Conservation (phyloP, 352 stramenopile species). For the Phytophthora multivora region DNA sequence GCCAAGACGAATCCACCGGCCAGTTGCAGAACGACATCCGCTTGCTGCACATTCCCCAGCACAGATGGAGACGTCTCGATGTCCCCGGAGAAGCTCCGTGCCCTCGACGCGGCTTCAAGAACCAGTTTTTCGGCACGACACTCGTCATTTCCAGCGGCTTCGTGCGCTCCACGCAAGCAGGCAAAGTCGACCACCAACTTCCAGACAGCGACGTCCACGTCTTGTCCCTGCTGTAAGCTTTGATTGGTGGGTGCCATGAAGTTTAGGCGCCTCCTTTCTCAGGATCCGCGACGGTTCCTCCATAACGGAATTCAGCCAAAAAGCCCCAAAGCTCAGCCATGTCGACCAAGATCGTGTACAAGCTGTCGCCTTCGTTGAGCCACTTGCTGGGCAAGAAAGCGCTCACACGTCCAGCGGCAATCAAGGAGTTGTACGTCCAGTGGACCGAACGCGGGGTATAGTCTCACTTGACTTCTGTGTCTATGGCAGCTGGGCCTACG, state of each 20-base stretch:
- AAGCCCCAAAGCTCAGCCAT: conserved; percentile 5
- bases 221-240: conserved; percentile 27
- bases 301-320: background rate
- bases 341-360: conserved; percentile 53
- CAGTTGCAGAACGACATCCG: conserved; percentile 57
- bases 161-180: conserved; percentile 39
- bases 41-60: conserved; percentile 40
- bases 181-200: conserved; percentile 60
- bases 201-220: conserved; percentile 68
- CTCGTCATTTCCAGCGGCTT: conserved; percentile 80
- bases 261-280: too few species aligned
- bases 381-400: conserved; percentile 68
- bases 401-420: conserved; percentile 64
- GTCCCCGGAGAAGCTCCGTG: conserved; percentile 48
- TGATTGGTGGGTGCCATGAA: too few species aligned
- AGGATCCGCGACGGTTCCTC: background rate
- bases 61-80: conserved; percentile 41
- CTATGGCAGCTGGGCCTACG: conserved; percentile 63
- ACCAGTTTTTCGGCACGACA: conserved; percentile 76
- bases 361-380: conserved; percentile 64
- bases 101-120: conserved; percentile 77
- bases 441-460: too few species aligned
- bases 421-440: conserved; percentile 76
- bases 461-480: background rate
- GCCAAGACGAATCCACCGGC: conserved; percentile 53